phyloP scores from a whole-genome alignment of 1,284 basidiomycete species.

The Irpex lacteus region DNA sequence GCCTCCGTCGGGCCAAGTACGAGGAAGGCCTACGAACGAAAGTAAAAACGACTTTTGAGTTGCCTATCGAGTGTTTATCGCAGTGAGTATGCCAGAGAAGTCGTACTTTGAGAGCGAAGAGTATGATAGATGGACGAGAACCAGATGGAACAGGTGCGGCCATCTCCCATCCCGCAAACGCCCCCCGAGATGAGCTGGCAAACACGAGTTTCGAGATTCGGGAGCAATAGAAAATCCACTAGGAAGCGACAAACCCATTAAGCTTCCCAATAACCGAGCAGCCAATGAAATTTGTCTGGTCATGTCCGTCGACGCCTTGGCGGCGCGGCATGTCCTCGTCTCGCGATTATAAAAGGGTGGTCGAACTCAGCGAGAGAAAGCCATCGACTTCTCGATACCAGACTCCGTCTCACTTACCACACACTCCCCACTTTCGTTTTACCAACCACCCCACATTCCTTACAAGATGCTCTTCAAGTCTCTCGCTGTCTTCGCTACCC shows the following conservation, averaged over 20 bases:
- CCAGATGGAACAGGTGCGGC: no score
- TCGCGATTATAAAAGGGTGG: neutral
- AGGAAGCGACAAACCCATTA: neutral
- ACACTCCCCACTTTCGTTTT: constrained; percentile 1
- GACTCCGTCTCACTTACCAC: neutral
- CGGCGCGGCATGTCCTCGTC: neutral
- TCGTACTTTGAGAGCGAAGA: no score
- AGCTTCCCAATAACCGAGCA: neutral
- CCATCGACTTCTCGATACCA: neutral
- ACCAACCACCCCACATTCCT: constrained; percentile 34
- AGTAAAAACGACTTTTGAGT: neutral
- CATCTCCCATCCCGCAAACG: neutral
- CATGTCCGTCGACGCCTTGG: neutral
- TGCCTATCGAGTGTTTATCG: neutral
- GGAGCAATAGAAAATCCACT: neutral
- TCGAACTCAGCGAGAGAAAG: neutral
- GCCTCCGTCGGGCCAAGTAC: neutral
- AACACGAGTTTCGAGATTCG: neutral
- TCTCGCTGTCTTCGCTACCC: constrained; percentile 35
- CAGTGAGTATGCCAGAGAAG: neutral
- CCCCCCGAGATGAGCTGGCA: neutral
- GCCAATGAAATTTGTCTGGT: neutral
- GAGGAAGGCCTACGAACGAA: neutral
- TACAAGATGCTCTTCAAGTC: constrained; percentile 44
- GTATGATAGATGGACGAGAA: no score